Conservation (phyloP, 805 yeast species). For the Hanseniaspora thailandica region DNA sequence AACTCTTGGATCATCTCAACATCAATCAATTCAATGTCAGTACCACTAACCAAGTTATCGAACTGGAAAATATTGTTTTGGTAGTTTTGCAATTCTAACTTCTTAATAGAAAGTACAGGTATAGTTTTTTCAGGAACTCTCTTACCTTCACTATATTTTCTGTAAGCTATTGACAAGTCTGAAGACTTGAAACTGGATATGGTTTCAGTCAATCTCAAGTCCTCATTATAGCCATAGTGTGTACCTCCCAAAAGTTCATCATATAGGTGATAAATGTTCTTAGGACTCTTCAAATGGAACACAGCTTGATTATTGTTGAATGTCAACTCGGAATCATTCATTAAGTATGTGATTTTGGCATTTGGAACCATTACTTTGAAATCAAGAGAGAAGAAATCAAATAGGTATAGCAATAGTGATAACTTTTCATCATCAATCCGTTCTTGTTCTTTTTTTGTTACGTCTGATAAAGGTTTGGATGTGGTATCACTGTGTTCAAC, state of each 20-base stretch:
- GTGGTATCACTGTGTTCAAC: background rate
- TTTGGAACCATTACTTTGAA: constrained; percentile 11
- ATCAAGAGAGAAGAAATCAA: constrained; percentile 10
- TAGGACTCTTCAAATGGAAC: constrained; percentile 11
- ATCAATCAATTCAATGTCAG: background rate
- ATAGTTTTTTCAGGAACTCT: background rate
- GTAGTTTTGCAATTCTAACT: constrained; percentile 11
- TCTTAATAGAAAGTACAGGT: background rate
- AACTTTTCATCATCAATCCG: background rate
- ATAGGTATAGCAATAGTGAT: constrained; percentile 3
- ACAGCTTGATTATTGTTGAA: constrained; percentile 9
- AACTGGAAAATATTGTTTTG: constrained; percentile 12
- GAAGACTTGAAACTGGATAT: constrained; percentile 11
- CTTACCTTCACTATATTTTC: background rate
- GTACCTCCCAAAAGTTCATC: constrained; percentile 11
- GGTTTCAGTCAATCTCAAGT: constrained; percentile 7
- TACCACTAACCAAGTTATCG: constrained; percentile 7
- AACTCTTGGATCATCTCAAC: background rate
- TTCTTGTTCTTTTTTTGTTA: background rate
- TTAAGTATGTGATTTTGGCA: constrained; percentile 5
- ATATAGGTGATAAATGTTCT: constrained; percentile 8
- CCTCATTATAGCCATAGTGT: background rate
- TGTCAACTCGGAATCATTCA: constrained; percentile 2
- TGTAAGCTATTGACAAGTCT: background rate
- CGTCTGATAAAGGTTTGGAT: background rate